Base-by-base conservation (phyloP, 1,284 basidiomycete species). In the Ceratobasidium sp. region DNA sequence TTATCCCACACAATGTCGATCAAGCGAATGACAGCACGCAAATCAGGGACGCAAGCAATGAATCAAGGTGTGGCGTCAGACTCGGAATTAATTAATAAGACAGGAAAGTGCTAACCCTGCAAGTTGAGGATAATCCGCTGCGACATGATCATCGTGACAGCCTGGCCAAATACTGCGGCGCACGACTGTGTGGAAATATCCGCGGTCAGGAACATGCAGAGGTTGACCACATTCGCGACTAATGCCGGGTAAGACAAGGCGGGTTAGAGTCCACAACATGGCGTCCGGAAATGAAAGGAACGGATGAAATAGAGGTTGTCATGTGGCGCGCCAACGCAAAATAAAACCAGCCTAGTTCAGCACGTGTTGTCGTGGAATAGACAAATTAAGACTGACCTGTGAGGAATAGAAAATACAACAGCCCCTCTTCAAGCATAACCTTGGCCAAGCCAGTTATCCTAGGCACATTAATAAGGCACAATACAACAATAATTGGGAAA, bases 131-230 rank as follows among this genome's bases (percentile, higher is more conserved):
- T 77, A 33, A 77, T 77, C 8, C 66, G 76, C 46, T 77, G 65
- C 10, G 52, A 59, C 76, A 77, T 77, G 54, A 77, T 77, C 76
- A 77, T 77, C 16, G 76, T 77, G 3, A 77, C 67, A 8, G 76
- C 76, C n/a, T 77, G 65, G 7, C 76, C 76, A 20, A 77, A 69
- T 23, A 62, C 64, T 1, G 76, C 76, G n/a, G 76, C 76, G 38
- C 66, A 68, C 23, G 76, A 77, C 66, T 69, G 65, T 18, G 70
- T 35, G 4, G 70, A 62, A 20, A 73, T 73, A 33, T 73, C 70
- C 16, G 70, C 55, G 18, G 44, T 50, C 0, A 30, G 27, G 44
- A 73, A 73, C 70, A 73, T 73, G 2, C 23, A 57, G 10, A 73
- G 59, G 27, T 73, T 73, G 18, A 73, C 70, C 27, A 73, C 59